These are phyloP conservation scores for Penicillium sp. DNA, from an alignment of 2,329 filamentous ascomycete species.

Conservation along the genomic window DNA sequence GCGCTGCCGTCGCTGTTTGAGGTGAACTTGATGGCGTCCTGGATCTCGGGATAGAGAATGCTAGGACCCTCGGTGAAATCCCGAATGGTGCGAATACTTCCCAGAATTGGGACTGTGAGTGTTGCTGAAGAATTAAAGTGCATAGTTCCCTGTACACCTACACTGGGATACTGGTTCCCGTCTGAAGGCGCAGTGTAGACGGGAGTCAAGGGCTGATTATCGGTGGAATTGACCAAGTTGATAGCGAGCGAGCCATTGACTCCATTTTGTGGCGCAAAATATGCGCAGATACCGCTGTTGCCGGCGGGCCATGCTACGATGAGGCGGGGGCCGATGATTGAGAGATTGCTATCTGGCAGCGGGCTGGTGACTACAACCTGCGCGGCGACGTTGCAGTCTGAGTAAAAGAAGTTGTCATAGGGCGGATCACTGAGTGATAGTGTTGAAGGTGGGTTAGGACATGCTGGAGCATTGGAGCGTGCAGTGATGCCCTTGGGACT, in stretches of 20 bases:
- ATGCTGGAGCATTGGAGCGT: constrained; percentile 7
- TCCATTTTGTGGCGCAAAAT: constrained; percentile 53
- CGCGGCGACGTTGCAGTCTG: constrained; percentile 55
- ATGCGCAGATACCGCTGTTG: constrained; percentile 56
- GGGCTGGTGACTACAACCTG: constrained; percentile 60
- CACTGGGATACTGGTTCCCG: constrained; percentile 37
- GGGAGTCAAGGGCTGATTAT: constrained; percentile 40
- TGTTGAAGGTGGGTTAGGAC: constrained; percentile 9
- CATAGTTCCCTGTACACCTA: constrained; percentile 52
- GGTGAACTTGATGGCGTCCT: constrained; percentile 49
- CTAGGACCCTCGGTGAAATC: constrained; percentile 58
- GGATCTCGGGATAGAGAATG: constrained; percentile 49
- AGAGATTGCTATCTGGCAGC: constrained; percentile 49
- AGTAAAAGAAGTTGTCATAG: constrained; percentile 62
- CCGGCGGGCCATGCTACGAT: constrained; percentile 62
- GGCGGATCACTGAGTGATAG: constrained; percentile 48
- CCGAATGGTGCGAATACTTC: constrained; percentile 58
- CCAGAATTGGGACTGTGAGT: constrained; percentile 54
- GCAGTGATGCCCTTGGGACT: background rate
- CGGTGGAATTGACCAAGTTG: constrained; percentile 48
- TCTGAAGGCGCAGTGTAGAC: constrained; percentile 37
- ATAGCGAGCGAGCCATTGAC: constrained; percentile 53
- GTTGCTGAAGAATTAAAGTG: constrained; percentile 55
- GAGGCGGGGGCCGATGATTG: constrained; percentile 54
- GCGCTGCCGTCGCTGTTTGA: constrained; percentile 44